Percentiles rank a stretch among this genome's conserved stretches.
These are phyloP conservation scores for Lineolata rhizophorae DNA, from an alignment of 495 filamentous ascomycete genomes.

Conservation along the genomic window DNA sequence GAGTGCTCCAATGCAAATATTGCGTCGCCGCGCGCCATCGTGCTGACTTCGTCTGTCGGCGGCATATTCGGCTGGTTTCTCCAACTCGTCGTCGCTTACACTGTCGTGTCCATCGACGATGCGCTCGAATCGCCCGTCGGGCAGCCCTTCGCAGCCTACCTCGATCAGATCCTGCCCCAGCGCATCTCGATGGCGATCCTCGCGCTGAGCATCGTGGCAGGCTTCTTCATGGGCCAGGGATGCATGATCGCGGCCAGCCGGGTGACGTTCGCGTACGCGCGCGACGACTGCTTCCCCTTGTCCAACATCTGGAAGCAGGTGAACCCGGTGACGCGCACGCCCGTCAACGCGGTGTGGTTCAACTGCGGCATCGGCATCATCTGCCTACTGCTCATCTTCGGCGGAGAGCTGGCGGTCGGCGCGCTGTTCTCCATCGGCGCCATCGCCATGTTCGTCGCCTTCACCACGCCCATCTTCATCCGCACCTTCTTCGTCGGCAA, in stretches of 20 bases:
- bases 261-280: constrained; percentile 62
- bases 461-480: constrained; percentile 55
- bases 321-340: constrained; percentile 41
- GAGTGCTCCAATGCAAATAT: constrained; percentile 61
- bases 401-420: constrained; percentile 39
- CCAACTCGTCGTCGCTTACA: constrained; percentile 64
- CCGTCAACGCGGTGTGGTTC: constrained; percentile 61
- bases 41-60: constrained; percentile 45
- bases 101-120: constrained; percentile 40
- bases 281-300: constrained; percentile 49
- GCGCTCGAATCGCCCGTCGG: constrained; percentile 42
- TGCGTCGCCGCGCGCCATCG: constrained; percentile 56
- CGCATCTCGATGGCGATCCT: constrained; percentile 45
- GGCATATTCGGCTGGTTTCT: constrained; percentile 55
- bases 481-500: constrained; percentile 52
- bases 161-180: constrained; percentile 45
- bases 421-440: constrained; percentile 61
- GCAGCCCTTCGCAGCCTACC: constrained; percentile 57
- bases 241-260: constrained; percentile 65
- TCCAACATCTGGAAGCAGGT: constrained; percentile 44
- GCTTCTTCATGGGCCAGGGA: constrained; percentile 64
- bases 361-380: constrained; percentile 42
- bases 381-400: constrained; percentile 48
- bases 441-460: constrained; percentile 52
- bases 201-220: constrained; percentile 48